Percentiles rank a stretch among this genome's conserved stretches.
Conservation (phyloP, 208 protist species). For the Wallacemonas sp. region DNA sequence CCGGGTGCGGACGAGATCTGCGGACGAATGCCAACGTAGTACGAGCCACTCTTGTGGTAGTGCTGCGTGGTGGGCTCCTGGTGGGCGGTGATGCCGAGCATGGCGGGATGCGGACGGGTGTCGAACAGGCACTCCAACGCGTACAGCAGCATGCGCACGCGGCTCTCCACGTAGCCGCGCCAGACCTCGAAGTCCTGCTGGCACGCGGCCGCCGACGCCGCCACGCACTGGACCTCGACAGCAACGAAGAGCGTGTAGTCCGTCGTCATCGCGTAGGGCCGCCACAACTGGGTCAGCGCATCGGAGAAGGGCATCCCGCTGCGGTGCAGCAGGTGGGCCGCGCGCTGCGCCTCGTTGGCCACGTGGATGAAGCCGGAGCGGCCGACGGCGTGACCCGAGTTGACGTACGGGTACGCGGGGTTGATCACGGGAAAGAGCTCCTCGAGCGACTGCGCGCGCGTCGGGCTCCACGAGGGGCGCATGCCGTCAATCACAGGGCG, state of each 20-base stretch:
- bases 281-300: slow-evolving; percentile 47
- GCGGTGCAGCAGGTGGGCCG: slow-evolving; percentile 27
- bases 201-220: slow-evolving; percentile 17
- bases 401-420: slow-evolving; percentile 96
- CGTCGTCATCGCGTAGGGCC: slow-evolving; percentile 35
- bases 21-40: not conserved
- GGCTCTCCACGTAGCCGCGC: slow-evolving; percentile 78
- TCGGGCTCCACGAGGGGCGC: slow-evolving; percentile 55
- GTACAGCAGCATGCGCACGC: slow-evolving; percentile 79
- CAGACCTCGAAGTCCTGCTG: slow-evolving; percentile 45
- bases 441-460: slow-evolving; percentile 29
- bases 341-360: slow-evolving; percentile 61
- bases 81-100: slow-evolving; percentile 15
- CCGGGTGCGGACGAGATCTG: not conserved
- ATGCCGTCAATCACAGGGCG: slow-evolving; percentile 57
- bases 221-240: slow-evolving; percentile 53
- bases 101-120: slow-evolving; percentile 55
- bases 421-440: slow-evolving; percentile 97
- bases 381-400: slow-evolving; percentile 92
- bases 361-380: slow-evolving; percentile 68
- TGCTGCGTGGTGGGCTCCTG: not conserved
- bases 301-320: slow-evolving; percentile 1
- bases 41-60: slow-evolving; percentile 2
- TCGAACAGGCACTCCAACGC: slow-evolving; percentile 67
- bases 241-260: slow-evolving; percentile 56